A percentile compares a stretch with the other conserved stretches of the same genome.
These are phyloP conservation scores for Rubroboletus pulcherrimus DNA, from an alignment of 768 basidiomycete genomes.

Conservation along the genomic window DNA sequence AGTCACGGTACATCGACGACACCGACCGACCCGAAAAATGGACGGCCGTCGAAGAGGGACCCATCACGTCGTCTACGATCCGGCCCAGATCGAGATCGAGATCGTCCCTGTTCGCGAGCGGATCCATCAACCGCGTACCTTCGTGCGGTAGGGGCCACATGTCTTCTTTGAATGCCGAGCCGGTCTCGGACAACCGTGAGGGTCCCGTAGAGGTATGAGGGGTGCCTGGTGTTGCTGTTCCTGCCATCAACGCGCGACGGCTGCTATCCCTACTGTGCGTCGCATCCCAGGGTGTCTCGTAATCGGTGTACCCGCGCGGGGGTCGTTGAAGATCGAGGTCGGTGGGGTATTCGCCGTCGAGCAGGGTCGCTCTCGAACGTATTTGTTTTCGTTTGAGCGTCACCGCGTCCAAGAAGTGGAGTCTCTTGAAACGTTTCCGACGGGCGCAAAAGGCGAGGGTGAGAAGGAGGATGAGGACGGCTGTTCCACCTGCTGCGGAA, in stretches of 20 bases:
- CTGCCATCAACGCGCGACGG: not conserved
- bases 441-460: constrained; percentile 36
- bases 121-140: constrained; percentile 21
- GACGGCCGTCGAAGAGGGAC: constrained; percentile 21
- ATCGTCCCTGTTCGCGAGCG: constrained; percentile 1
- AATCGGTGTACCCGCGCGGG: constrained; percentile 15
- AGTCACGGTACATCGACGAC: constrained; percentile 20
- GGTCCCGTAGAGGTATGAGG: not conserved
- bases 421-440: constrained; percentile 35
- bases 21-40: constrained; percentile 27
- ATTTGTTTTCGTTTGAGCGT: constrained; percentile 19
- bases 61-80: constrained; percentile 51
- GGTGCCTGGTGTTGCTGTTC: not conserved
- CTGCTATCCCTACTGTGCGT: not conserved
- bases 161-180: constrained; percentile 47
- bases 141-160: constrained; percentile 41
- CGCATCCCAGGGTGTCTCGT: constrained; percentile 23
- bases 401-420: constrained; percentile 30
- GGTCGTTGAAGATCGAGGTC: constrained; percentile 7
- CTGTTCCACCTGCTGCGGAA: constrained; percentile 36
- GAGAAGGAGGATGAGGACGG: constrained; percentile 35
- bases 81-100: constrained; percentile 37
- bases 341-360: constrained; percentile 26
- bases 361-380: constrained; percentile 18
- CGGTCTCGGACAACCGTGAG: constrained; percentile 33